Conservation (phyloP, 371 early-diverging fungal species). For the Lichtheimia ramosa region DNA sequence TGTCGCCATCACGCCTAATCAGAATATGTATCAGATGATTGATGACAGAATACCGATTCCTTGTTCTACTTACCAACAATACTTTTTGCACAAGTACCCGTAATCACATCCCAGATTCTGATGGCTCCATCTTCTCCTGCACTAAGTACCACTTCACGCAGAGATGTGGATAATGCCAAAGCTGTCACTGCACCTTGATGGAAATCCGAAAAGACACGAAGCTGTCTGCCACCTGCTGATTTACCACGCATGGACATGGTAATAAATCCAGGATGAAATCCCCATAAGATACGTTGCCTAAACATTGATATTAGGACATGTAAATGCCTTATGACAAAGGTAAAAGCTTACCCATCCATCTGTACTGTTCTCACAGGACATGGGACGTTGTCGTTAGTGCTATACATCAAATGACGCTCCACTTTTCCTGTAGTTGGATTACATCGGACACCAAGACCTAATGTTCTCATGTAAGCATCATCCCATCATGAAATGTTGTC, state of each 20-base stretch:
- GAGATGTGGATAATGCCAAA: constrained; percentile 24
- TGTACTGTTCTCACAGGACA: constrained; percentile 25
- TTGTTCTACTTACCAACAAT: constrained; percentile 18
- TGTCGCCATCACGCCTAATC: constrained; percentile 12
- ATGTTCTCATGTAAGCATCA: background rate
- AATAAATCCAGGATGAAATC: constrained; percentile 36
- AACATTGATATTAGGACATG: background rate
- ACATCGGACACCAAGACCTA: constrained; percentile 43
- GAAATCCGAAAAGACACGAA: constrained; percentile 38
- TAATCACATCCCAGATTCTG: constrained; percentile 39
- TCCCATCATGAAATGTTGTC: background rate
- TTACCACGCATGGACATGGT: constrained; percentile 31
- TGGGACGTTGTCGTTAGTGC: constrained; percentile 33
- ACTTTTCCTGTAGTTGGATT: constrained; percentile 47
- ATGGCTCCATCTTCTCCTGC: constrained; percentile 44
- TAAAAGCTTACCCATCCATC: constrained; percentile 28
- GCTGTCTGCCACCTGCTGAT: constrained; percentile 19
- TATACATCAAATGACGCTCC: constrained; percentile 36
- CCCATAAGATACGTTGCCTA: constrained; percentile 52
- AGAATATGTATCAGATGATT: background rate
- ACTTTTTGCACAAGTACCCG: constrained; percentile 24
- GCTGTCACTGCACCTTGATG: constrained; percentile 41
- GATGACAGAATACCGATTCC: background rate
- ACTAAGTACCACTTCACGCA: constrained; percentile 34
- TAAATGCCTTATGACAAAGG: background rate